Evolutionary conservation across 805 yeast genomes (phyloP), one percentile per base, ranked within the genome.

Genomic region (Wickerhamomyces canadensis): DNA sequence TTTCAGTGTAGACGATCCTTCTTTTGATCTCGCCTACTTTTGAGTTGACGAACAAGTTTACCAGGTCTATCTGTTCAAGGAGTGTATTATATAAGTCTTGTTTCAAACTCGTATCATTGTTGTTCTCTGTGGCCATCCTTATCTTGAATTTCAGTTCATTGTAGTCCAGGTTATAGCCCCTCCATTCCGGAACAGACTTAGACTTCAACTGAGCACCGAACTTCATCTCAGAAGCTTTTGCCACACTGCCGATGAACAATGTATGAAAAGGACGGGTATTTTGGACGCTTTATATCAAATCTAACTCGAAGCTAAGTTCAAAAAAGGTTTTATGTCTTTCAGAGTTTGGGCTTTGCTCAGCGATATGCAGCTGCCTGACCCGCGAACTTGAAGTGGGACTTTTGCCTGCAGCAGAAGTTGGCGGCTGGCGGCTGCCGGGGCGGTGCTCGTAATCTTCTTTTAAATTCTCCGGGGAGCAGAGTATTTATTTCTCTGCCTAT

Each of bases 121-220:
- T 23, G 19, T 22, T 14, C 24, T 44, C 44, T 19, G 65, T 54
- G 2, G 91, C 82, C 8, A 58, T 55, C 49, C 80, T 72, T 41
- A 89, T 85, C 31, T 72, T 68, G 5, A 62, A 61, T 59, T 88
- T 89, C 40, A 89, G 57, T 26, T 78, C 84, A 47, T 86, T 82
- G 61, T 89, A 89, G 52, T 86, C 88, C 28, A 89, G 69, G 58
- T 89, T 87, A 60, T 85, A 81, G 43, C 76, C 74, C 50, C 74
- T 74, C 97, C 98, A 89, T 63, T 85, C 93, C 2, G 89, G 87
- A 18, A 87, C 83, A 11, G 95, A 83, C 48, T 86, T 70, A 45
- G 75, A 78, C 36, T 73, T 66, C 17, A 89, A 69, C 52, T 83
- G 88, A 29, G 76, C 68, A 35, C 96, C 96, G 59, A 88, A 89